Percentiles rank a stretch among this genome's conserved stretches.
phyloP scores from a whole-genome alignment of 176 grass and related monocot genomes.

The Juncus inflexus region DNA sequence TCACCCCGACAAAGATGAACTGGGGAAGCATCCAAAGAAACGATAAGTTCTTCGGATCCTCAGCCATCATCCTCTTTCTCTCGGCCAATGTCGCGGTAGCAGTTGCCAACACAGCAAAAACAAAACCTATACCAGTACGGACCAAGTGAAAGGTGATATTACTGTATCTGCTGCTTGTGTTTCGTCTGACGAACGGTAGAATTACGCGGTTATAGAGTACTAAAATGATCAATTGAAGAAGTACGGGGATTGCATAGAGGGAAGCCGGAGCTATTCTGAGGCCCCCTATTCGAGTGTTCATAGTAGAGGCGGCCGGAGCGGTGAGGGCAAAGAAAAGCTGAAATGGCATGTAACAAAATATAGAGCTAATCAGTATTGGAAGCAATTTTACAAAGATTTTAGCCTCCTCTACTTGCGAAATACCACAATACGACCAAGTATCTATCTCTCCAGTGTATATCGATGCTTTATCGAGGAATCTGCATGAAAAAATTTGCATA shows the following conservation, averaged over 20 bases:
- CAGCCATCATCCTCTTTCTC: slow-evolving; percentile 1
- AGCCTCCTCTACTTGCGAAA: slow-evolving; percentile 53
- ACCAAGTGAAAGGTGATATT: slow-evolving; percentile 23
- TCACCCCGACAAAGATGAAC: slow-evolving; percentile 45
- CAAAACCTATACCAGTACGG: not conserved
- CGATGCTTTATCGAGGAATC: slow-evolving; percentile 61
- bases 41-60: slow-evolving; percentile 25
- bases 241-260: slow-evolving; percentile 49
- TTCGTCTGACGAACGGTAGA: slow-evolving; percentile 11
- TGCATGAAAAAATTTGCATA: slow-evolving; percentile 3
- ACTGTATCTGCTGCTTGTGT: slow-evolving; percentile 9
- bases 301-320: slow-evolving; percentile 46
- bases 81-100: not conserved
- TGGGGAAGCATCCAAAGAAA: slow-evolving; percentile 40
- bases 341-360: slow-evolving; percentile 36
- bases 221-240: slow-evolving; percentile 44
- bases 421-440: slow-evolving; percentile 40
- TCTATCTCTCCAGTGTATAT: slow-evolving; percentile 30
- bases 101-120: too few relatives aligned
- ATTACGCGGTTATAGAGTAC: slow-evolving; percentile 42
- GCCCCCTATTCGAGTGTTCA: slow-evolving; percentile 46
- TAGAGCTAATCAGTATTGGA: slow-evolving; percentile 55
- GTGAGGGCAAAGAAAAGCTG: slow-evolving; percentile 40
- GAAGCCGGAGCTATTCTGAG: slow-evolving; percentile 47
- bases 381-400: slow-evolving; percentile 43